Percentiles rank a stretch among this genome's conserved stretches.
These are phyloP conservation scores for Citrus mangshanensis DNA, from an alignment of 345 rosid species.

Conservation along the genomic window DNA sequence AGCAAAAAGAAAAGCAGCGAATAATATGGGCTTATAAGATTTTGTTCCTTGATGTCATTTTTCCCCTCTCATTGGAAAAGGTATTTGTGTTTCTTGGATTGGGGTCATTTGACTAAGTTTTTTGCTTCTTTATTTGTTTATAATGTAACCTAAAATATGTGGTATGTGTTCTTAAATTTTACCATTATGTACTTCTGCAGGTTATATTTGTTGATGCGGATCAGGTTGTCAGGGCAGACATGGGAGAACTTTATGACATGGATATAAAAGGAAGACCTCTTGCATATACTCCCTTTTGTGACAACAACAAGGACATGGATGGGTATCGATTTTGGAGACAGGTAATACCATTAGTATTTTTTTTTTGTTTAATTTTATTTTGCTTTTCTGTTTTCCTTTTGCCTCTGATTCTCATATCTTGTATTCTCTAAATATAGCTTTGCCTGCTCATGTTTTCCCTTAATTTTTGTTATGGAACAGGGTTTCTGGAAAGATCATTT, in stretches of 20 bases:
- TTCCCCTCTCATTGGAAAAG: conserved; percentile 95
- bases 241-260: conserved; percentile 99
- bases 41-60: conserved; percentile 94
- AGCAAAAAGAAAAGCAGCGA: conserved; percentile 98
- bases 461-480: conserved; percentile 27
- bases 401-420: neutral
- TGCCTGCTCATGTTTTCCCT: conserved; percentile 9
- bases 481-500: conserved; percentile 99
- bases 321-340: conserved; percentile 99
- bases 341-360: conserved; percentile 28
- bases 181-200: conserved; percentile 33
- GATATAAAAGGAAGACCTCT: conserved; percentile 96
- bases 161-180: conserved; percentile 6
- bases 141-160: neutral
- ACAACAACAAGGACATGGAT: conserved; percentile 97
- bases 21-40: conserved; percentile 99
- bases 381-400: neutral
- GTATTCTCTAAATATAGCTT: neutral
- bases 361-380: neutral
- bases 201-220: conserved; percentile 99
- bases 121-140: neutral
- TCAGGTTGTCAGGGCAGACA: conserved; percentile 91
- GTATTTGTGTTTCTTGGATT: conserved; percentile 31
- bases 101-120: neutral
- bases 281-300: conserved; percentile 97